These are phyloP conservation scores for Hypholoma sublateritium DNA, from an alignment of 768 basidiomycete genomes.

Conservation along the genomic window DNA sequence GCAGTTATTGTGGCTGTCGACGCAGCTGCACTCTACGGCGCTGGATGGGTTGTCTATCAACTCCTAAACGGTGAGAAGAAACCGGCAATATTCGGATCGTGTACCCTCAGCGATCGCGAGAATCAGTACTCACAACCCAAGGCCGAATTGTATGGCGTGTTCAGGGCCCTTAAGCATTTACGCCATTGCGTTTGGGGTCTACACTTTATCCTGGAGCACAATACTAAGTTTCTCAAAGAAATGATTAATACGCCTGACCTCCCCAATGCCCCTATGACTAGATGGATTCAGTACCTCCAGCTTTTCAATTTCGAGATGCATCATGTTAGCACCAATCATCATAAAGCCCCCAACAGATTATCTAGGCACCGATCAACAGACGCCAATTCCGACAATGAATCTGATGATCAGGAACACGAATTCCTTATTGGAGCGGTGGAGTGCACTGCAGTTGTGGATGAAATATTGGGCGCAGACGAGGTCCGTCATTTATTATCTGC, in stretches of 20 bases:
- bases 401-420: constrained; percentile 27
- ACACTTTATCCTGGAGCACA: constrained; percentile 1
- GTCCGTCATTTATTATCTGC: background rate
- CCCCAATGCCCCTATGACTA: background rate
- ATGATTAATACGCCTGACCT: constrained; percentile 1
- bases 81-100: constrained; percentile 24
- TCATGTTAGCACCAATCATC: constrained; percentile 20
- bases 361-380: constrained; percentile 20
- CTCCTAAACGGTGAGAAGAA: constrained; percentile 13
- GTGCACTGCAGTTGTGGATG: background rate
- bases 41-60: constrained; percentile 34
- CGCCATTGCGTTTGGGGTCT: constrained; percentile 4
- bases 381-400: constrained; percentile 12
- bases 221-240: constrained; percentile 7
- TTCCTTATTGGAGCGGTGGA: constrained; percentile 9
- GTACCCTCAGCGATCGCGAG: constrained; percentile 30
- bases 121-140: constrained; percentile 33
- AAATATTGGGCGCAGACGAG: background rate
- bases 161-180: constrained; percentile 15
- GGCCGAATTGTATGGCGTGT: constrained; percentile 30
- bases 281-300: background rate
- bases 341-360: constrained; percentile 33
- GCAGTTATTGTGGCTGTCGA: constrained; percentile 32
- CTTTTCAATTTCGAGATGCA: background rate
- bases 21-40: constrained; percentile 20